A percentile compares a stretch with the other conserved stretches of the same genome.
Evolutionary conservation across 345 rosid genomes (phyloP).

Genomic region (Linum tenue): DNA sequence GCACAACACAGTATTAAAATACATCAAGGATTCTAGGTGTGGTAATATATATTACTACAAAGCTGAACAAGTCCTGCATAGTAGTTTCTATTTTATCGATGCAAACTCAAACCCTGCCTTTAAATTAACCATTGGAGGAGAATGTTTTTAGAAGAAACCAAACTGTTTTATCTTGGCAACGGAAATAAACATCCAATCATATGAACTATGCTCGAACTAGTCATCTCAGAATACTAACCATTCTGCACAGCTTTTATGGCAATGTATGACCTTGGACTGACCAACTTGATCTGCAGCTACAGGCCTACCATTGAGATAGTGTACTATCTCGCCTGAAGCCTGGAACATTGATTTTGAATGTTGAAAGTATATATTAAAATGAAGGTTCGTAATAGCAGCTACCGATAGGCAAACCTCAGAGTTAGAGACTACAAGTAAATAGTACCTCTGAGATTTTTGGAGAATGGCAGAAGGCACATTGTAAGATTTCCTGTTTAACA

Average conservation of each 20-base stretch:
- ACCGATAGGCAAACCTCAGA: not conserved
- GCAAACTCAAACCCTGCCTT: too few relatives aligned
- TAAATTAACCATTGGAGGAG: not conserved
- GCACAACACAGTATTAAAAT: not conserved
- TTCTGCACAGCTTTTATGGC: slow-evolving; percentile 74
- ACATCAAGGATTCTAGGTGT: not conserved
- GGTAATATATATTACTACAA: too few relatives aligned
- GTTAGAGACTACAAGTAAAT: slow-evolving; percentile 6
- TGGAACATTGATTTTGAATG: slow-evolving; percentile 24
- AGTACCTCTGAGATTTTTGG: slow-evolving; percentile 62
- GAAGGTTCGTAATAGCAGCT: not conserved
- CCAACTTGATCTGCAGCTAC: slow-evolving; percentile 47
- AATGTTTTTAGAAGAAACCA: too few relatives aligned
- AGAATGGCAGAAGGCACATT: slow-evolving; percentile 79
- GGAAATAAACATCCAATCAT: too few relatives aligned
- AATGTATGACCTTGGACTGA: slow-evolving; percentile 55
- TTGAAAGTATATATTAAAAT: slow-evolving; percentile 1
- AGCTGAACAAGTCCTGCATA: too few relatives aligned
- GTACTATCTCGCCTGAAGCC: slow-evolving; percentile 82
- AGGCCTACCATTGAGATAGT: slow-evolving; percentile 54
- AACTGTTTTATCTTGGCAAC: not conserved
- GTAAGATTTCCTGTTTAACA: slow-evolving; percentile 1
- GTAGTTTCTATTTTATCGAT: too few relatives aligned
- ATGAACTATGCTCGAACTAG: too few relatives aligned
- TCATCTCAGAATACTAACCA: slow-evolving; percentile 41